Base-by-base conservation (phyloP, 305 asterid genomes). In the Fraxinus sp. region DNA sequence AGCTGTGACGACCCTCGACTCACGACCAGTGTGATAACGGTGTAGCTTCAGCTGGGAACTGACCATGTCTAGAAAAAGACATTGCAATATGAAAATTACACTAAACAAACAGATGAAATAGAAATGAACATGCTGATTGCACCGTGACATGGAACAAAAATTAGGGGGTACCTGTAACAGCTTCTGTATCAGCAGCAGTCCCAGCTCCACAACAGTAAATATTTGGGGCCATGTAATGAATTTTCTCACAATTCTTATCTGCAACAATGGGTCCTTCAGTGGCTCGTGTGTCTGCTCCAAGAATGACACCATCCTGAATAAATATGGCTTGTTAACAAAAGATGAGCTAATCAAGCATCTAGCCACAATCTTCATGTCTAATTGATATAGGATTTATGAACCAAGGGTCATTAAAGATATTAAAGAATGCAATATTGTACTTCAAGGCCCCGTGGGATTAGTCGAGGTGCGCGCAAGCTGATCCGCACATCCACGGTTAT, bases 121-220 rank as follows among this genome's bases (percentile, higher is more conserved):
- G 79, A 74, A 81, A 74, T 1, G 68, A 7, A n/a, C 36, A 32
- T 0, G 36, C 37, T 68, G 74, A 68, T 68, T 68, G 37, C 30
- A 13, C 32, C 16, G 0, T 7, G 36, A 81, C 39, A 49, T 24
- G 41, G 74, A 18, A 22, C 24, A 4, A 7, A 55, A 35, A 11
- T 59, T 59, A 26, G 5, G 1, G 20, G 20, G 32, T 86, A 91
- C 92, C 94, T 46, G 94, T 89, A 41, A 91, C 94, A 28, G 94
- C 94, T 85, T 91, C 92, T 2, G 94, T 91, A 83, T 91, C 94
- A 41, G 94, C 94, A 80, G 94, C 94, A 79, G 94, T 89, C 32
- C 94, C 92, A 46, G 92, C 94, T 79, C 94, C 92, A 83, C 94
- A 89, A 76, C 94, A 91, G 83, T 91, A 89, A 22, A 91, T 91